These are phyloP conservation scores for Hordeum pubiflorum DNA, from an alignment of 202 grass and related monocot species.

Conservation along the genomic window DNA sequence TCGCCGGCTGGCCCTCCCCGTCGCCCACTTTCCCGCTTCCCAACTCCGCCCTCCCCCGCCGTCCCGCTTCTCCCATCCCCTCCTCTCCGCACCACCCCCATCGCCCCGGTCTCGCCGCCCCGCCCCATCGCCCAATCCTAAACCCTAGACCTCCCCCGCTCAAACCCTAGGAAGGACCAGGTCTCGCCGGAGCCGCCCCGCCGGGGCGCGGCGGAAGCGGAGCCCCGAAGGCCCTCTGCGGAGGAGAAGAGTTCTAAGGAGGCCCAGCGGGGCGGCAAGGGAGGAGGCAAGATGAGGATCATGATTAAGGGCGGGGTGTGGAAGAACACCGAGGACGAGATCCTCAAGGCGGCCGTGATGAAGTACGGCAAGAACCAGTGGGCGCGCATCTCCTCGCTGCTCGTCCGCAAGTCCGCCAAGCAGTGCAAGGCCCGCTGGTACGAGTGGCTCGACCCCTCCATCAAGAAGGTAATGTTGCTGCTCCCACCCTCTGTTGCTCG, in stretches of 20 bases:
- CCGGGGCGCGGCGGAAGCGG: neutral
- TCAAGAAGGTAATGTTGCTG: conserved; percentile 61
- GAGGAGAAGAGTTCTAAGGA: conserved; percentile 22
- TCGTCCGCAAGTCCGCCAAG: conserved; percentile 95
- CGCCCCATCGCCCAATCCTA: neutral
- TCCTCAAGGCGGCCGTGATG: conserved; percentile 98
- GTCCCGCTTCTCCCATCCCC: neutral
- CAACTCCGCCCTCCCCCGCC: neutral
- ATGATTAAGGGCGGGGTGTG: conserved; percentile 99
- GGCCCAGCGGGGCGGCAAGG: neutral
- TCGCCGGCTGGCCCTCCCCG: neutral
- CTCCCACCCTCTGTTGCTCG: neutral
- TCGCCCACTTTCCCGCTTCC: neutral
- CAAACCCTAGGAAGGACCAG: neutral
- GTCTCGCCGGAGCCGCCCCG: neutral
- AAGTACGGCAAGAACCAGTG: conserved; percentile 99
- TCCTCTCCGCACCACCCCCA: neutral
- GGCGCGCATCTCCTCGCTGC: conserved; percentile 93
- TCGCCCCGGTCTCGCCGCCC: neutral
- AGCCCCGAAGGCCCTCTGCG: neutral
- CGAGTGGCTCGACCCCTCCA: conserved; percentile 98
- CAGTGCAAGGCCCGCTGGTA: conserved; percentile 99
- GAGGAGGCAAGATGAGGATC: conserved; percentile 79
- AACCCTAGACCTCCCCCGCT: neutral
- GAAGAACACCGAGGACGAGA: conserved; percentile 99